phyloP scores from a whole-genome alignment of 2,329 filamentous ascomycete genomes.

The Talaromyces sp. region DNA sequence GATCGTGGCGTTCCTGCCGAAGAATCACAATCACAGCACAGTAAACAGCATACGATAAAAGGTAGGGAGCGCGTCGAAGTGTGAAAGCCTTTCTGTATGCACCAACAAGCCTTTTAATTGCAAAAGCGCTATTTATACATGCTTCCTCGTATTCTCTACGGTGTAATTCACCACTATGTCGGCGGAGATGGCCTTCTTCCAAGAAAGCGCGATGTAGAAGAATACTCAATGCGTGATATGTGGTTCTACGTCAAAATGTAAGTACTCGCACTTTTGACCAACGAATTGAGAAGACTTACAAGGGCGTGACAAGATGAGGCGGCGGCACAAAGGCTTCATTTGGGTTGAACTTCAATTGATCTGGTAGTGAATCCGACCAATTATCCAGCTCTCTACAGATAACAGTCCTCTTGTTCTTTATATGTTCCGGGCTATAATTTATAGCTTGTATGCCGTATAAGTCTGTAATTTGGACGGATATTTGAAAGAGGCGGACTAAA shows the following conservation, averaged over 20 bases:
- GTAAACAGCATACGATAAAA: conserved; percentile 57
- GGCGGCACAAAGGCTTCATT: too few relatives aligned
- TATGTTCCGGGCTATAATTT: conserved; percentile 53
- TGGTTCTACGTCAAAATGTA: conserved; percentile 49
- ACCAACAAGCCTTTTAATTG: conserved; percentile 49
- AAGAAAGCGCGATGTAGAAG: conserved; percentile 59
- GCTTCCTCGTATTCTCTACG: conserved; percentile 44
- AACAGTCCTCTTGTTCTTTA: too few relatives aligned
- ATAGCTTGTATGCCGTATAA: conserved; percentile 52
- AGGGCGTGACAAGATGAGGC: too few relatives aligned
- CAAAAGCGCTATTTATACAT: conserved; percentile 51
- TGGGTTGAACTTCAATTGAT: too few relatives aligned
- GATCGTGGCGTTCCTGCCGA: too few relatives aligned
- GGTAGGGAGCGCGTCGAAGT: conserved; percentile 53
- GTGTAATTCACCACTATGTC: too few relatives aligned
- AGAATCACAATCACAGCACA: too few relatives aligned
- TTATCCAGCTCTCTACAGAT: too few relatives aligned
- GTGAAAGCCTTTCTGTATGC: conserved; percentile 52
- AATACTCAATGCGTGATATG: conserved; percentile 57
- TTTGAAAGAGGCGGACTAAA: conserved; percentile 48
- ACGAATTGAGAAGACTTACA: too few relatives aligned
- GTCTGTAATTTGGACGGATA: too few relatives aligned
- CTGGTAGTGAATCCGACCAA: too few relatives aligned
- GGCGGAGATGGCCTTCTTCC: conserved; percentile 41
- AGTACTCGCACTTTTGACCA: conserved; percentile 39